phyloP scores from a whole-genome alignment of 2,329 filamentous ascomycete species.

The Fusarium euwallaceae region DNA sequence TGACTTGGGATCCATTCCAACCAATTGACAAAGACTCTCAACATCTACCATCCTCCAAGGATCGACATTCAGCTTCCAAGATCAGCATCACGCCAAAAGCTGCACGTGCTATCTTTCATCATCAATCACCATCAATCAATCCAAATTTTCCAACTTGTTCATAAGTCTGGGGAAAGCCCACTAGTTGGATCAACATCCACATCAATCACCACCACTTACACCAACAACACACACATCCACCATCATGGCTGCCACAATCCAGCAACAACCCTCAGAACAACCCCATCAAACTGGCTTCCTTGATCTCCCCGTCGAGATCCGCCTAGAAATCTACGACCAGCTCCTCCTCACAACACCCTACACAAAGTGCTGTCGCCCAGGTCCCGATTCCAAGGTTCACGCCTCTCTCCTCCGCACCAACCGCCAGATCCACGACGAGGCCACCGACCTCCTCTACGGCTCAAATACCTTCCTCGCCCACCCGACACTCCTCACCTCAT shows the following conservation, averaged over 20 bases:
- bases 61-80: constrained; percentile 28
- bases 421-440: constrained; percentile 58
- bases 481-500: constrained; percentile 54
- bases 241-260: constrained; percentile 40
- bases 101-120: constrained; percentile 2
- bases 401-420: constrained; percentile 57
- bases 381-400: constrained; percentile 46
- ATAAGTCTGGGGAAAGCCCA: constrained; percentile 15
- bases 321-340: constrained; percentile 60
- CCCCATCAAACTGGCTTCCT: constrained; percentile 50
- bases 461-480: constrained; percentile 61
- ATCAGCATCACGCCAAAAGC: constrained; percentile 26
- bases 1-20: constrained; percentile 1
- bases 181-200: constrained; percentile 11
- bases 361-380: constrained; percentile 38
- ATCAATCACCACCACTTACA: constrained; percentile 5
- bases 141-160: constrained; percentile 28
- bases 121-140: constrained; percentile 6
- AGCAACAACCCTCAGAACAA: constrained; percentile 26
- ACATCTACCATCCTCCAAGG: constrained; percentile 12
- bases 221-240: constrained; percentile 1
- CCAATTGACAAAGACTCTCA: constrained; percentile 10
- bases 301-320: constrained; percentile 60
- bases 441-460: constrained; percentile 57
- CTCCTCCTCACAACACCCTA: constrained; percentile 56